These are phyloP conservation scores for Metschnikowia cerradonensis DNA, from an alignment of 805 yeast species.

Conservation along the genomic window DNA sequence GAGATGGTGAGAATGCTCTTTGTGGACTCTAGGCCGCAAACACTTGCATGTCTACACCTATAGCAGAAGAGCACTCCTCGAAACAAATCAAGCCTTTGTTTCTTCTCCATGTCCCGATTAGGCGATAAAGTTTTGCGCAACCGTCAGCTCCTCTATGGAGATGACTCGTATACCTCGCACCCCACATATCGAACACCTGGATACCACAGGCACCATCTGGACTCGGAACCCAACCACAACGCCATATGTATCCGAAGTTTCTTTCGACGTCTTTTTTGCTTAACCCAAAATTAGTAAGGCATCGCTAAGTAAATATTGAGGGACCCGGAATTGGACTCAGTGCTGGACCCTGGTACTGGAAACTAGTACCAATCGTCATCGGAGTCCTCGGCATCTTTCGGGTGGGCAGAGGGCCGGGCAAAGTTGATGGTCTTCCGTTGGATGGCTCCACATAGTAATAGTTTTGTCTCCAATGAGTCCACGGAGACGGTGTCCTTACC, in stretches of 20 bases:
- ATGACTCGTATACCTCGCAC: neutral
- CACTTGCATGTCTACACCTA: neutral
- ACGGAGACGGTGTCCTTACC: constrained; percentile 45
- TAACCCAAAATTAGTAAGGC: no score
- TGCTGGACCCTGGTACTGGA: neutral
- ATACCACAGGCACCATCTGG: neutral
- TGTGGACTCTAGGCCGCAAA: neutral
- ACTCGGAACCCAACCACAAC: neutral
- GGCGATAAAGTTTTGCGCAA: constrained; percentile 5
- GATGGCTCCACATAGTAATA: constrained; percentile 25
- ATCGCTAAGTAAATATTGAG: no score
- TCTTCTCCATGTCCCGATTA: neutral
- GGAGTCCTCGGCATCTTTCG: constrained; percentile 31
- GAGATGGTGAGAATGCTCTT: neutral
- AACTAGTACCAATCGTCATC: constrained; percentile 15
- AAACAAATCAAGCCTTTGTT: neutral
- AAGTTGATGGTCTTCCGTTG: constrained; percentile 29
- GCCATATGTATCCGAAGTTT: neutral
- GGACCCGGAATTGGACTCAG: no score
- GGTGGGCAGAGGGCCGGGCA: constrained; percentile 16
- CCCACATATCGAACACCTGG: neutral
- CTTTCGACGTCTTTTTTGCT: neutral
- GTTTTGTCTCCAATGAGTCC: constrained; percentile 43
- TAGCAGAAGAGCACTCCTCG: neutral
- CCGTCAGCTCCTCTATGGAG: neutral